A percentile compares a stretch with the other conserved stretches of the same genome.
phyloP scores from a whole-genome alignment of 2,329 filamentous ascomycete species.

The Epichloe typhina region DNA sequence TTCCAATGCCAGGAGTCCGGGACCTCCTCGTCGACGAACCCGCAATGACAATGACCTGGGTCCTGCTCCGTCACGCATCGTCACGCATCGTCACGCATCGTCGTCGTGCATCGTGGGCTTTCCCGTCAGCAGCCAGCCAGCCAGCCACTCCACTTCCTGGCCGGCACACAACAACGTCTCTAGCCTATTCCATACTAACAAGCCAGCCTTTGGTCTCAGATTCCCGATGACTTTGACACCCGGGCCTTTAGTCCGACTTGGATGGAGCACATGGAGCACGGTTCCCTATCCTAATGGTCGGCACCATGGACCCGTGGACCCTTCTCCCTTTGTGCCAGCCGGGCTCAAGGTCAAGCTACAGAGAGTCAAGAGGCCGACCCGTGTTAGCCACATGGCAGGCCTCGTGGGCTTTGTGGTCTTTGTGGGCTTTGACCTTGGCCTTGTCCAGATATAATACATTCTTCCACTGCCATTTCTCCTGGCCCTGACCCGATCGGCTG shows the following conservation, averaged over 20 bases:
- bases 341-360: slow-evolving; percentile 1
- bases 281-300: slow-evolving; percentile 3
- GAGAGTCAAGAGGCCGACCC: not conserved
- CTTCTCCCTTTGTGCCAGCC: slow-evolving; percentile 1
- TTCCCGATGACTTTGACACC: slow-evolving; percentile 7
- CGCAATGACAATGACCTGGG: not conserved
- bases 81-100: not conserved
- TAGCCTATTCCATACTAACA: not conserved
- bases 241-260: not conserved
- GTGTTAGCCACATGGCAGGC: not conserved
- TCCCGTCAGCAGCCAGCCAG: not conserved
- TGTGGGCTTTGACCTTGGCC: not conserved
- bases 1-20: not conserved
- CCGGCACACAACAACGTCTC: too few species aligned
- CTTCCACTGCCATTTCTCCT: not conserved
- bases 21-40: not conserved
- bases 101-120: not conserved
- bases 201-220: slow-evolving; percentile 11
- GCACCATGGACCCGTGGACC: not conserved
- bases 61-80: not conserved
- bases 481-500: not conserved
- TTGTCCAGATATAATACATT: not conserved
- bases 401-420: not conserved
- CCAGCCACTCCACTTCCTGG: not conserved
- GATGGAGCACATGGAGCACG: slow-evolving; percentile 5